Base-by-base conservation (phyloP, 768 basidiomycete species). In the Leccinum rimulosum region DNA sequence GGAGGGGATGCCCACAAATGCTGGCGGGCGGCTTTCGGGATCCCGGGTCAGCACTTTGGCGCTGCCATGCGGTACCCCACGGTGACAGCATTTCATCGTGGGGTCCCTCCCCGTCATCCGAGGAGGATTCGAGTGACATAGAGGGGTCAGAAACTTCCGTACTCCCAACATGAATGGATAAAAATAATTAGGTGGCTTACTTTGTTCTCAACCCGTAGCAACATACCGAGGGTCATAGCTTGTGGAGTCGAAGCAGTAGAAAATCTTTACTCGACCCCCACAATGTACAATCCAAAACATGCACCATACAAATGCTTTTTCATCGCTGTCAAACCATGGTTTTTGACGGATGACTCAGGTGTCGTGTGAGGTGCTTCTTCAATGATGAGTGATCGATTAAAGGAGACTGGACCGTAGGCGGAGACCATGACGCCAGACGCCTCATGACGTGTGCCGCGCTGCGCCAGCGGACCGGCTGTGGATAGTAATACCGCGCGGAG, bases 201-300 rank as follows among this genome's bases (percentile, higher is more conserved):
- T 6, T 38, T 38, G 17, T 9, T 38, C 15, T 17, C 17, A 38
- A 9, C 38, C 36, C 17, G 6, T 38, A 38, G 15, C 36, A 38
- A 15, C 33, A 35, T 35, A 28, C 27, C 27, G 27, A 11, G 31
- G 31, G 11, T 33, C 31, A 33, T 35, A 4, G 33, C 11, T 35
- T 35, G 33, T 12, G 33, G 11, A 4, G 33, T 35, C 4, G 33
- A 12, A 35, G 17, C 38, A 17, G 17, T 38, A 17, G 38, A 38
- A 12, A 38, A 38, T 38, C 15, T 38, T 17, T 8, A 38, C 8
- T 38, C 12, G 5, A 33, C 11, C 33, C 25, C 17, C 15, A 40
- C 3, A n/a, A 40, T n/a, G 8, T 40, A n/a, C n/a, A n/a, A 40
- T n/a, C 38, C 60, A 36, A 69, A 64, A 54, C 10, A 15, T 3